Percentiles rank a stretch among this genome's conserved stretches.
Evolutionary conservation across 1,284 basidiomycete genomes (phyloP).

Genomic region (Ceratobasidium sp.): DNA sequence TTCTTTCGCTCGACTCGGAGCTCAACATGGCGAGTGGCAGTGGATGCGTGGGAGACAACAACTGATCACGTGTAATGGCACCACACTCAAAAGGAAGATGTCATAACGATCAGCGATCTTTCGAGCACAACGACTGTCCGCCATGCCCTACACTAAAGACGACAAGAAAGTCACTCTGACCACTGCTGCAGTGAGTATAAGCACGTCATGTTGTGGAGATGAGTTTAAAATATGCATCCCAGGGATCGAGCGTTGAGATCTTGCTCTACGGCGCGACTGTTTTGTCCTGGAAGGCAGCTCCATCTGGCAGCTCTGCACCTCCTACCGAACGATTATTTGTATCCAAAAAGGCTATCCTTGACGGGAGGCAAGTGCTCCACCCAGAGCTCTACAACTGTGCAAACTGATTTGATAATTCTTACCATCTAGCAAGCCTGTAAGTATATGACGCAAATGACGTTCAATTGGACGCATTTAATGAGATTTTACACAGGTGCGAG

Average conservation of each 20-base stretch:
- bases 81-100: conserved; percentile 1
- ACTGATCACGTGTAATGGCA: conserved; percentile 7
- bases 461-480: conserved; percentile 20
- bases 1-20: conserved; percentile 29
- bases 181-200: conserved; percentile 7
- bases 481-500: conserved; percentile 58
- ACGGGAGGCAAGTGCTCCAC: conserved; percentile 45
- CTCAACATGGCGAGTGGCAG: conserved; percentile 19
- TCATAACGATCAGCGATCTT: conserved; percentile 2
- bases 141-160: conserved; percentile 36
- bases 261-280: conserved; percentile 80
- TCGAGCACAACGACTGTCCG: not conserved
- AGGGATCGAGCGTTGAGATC: conserved; percentile 77
- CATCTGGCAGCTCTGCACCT: conserved; percentile 37
- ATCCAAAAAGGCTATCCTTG: conserved; percentile 67
- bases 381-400: not conserved
- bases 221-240: conserved; percentile 13
- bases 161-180: conserved; percentile 31
- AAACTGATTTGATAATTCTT: conserved; percentile 48
- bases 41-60: conserved; percentile 6
- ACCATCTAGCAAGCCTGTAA: conserved; percentile 68
- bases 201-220: not conserved
- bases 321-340: conserved; percentile 58
- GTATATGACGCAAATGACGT: conserved; percentile 77
- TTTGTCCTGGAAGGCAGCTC: conserved; percentile 50